Evolutionary conservation across 306 rosid genomes (phyloP).

Genomic region (Pyrus bretschneideri): DNA sequence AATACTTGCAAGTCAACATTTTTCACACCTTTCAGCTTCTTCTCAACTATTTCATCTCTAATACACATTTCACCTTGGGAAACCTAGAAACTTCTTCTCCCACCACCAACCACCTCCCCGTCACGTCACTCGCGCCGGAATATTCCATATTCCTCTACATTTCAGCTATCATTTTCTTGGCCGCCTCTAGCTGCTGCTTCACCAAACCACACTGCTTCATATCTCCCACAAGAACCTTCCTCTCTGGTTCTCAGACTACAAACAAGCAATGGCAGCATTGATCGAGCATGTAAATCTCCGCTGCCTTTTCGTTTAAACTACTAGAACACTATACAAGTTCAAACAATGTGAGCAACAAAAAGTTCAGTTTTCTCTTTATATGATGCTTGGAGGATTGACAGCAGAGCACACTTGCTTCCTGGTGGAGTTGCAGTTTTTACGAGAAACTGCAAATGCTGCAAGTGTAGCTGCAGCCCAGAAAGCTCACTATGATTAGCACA

Average conservation of each 20-base stretch:
- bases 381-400: constrained; percentile 19
- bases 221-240: constrained; percentile 25
- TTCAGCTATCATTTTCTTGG: constrained; percentile 15
- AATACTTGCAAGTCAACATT: constrained; percentile 20
- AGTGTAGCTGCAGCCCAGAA: constrained; percentile 34
- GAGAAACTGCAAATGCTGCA: constrained; percentile 30
- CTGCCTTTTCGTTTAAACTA: constrained; percentile 17
- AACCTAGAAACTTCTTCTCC: constrained; percentile 24
- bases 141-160: constrained; percentile 21
- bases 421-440: constrained; percentile 6
- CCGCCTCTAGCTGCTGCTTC: constrained; percentile 28
- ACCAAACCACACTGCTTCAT: constrained; percentile 13
- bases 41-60: constrained; percentile 9
- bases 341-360: too few species aligned
- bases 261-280: constrained; percentile 12
- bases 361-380: not conserved
- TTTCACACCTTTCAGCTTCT: constrained; percentile 21
- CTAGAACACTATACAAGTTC: not conserved
- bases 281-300: constrained; percentile 23
- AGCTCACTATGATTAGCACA: constrained; percentile 35
- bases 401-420: not conserved
- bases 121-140: not conserved
- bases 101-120: constrained; percentile 19
- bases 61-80: not conserved
- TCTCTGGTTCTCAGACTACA: constrained; percentile 30